Percentiles rank a stretch among this genome's conserved stretches.
phyloP scores from a whole-genome alignment of 768 basidiomycete genomes.

The Cystobasidium onofrii region DNA sequence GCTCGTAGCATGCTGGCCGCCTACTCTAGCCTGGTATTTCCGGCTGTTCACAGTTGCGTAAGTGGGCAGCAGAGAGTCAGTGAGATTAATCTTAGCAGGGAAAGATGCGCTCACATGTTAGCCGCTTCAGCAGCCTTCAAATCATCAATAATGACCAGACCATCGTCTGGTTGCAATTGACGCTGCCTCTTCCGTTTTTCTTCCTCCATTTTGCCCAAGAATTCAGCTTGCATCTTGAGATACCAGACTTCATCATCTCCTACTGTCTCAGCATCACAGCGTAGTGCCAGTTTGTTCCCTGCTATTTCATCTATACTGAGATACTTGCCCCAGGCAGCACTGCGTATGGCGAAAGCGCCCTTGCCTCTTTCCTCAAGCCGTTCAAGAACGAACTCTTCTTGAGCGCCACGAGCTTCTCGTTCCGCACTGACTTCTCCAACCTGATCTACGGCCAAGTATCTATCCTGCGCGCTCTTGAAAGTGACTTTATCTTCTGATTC shows the following conservation, averaged over 20 bases:
- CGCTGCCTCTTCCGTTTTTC: conserved; percentile 63
- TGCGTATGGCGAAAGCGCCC: conserved; percentile 57
- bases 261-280: conserved; percentile 76
- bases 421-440: conserved; percentile 76
- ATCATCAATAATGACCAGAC: conserved; percentile 61
- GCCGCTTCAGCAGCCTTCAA: conserved; percentile 58
- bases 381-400: conserved; percentile 88
- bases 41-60: conserved; percentile 49
- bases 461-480: conserved; percentile 66
- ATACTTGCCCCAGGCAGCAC: conserved; percentile 81
- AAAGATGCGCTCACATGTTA: conserved; percentile 35
- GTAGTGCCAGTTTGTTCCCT: conserved; percentile 65
- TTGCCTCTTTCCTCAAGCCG: conserved; percentile 43
- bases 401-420: conserved; percentile 79
- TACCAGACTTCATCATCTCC: conserved; percentile 79
- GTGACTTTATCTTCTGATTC: conserved; percentile 61
- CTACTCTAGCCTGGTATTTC: conserved; percentile 75
- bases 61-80: not conserved
- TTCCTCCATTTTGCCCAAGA: conserved; percentile 71
- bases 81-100: not conserved
- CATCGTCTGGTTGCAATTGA: conserved; percentile 49
- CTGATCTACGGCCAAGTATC: conserved; percentile 79
- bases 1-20: conserved; percentile 64
- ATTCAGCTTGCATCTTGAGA: conserved; percentile 82
- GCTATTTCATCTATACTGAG: conserved; percentile 77